These are phyloP conservation scores for Brettanomyces sp. DNA, from an alignment of 805 yeast genomes.

Conservation along the genomic window DNA sequence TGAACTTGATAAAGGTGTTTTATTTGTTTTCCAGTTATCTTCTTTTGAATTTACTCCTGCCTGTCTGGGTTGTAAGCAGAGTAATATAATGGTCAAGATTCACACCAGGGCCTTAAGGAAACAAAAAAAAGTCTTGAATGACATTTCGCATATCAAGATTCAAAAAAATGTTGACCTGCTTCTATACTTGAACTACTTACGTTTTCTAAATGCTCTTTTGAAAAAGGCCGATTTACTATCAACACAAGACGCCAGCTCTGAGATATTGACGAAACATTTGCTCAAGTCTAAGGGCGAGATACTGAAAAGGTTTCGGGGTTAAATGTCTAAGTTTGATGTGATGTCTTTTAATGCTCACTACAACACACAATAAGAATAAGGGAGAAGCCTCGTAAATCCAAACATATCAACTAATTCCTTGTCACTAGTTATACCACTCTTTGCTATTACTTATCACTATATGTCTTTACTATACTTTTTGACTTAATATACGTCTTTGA, in stretches of 20 bases:
- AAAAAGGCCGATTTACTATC: constrained; percentile 31
- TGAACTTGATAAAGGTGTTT: too few relatives aligned
- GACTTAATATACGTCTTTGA: too few relatives aligned
- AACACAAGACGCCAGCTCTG: constrained; percentile 31
- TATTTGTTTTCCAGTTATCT: too few relatives aligned
- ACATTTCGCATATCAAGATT: neutral
- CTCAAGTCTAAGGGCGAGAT: constrained; percentile 19
- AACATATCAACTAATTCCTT: too few relatives aligned
- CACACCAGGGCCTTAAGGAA: neutral
- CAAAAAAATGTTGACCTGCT: constrained; percentile 22
- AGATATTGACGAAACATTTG: constrained; percentile 33
- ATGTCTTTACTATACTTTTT: too few relatives aligned
- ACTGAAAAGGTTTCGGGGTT: constrained; percentile 18
- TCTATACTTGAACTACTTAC: constrained; percentile 37
- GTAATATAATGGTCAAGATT: neutral
- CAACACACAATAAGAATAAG: neutral
- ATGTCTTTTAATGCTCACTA: too few relatives aligned
- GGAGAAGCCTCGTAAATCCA: too few relatives aligned
- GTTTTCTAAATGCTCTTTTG: constrained; percentile 34
- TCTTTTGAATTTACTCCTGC: too few relatives aligned
- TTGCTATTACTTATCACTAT: neutral
- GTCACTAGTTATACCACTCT: neutral
- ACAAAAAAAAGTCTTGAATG: neutral
- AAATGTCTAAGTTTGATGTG: neutral
- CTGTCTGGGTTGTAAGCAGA: too few relatives aligned